Evolutionary conservation across 2,329 filamentous ascomycete species (phyloP), one percentile per base, ranked within the genome.

Genomic region (Lojkania enalia): DNA sequence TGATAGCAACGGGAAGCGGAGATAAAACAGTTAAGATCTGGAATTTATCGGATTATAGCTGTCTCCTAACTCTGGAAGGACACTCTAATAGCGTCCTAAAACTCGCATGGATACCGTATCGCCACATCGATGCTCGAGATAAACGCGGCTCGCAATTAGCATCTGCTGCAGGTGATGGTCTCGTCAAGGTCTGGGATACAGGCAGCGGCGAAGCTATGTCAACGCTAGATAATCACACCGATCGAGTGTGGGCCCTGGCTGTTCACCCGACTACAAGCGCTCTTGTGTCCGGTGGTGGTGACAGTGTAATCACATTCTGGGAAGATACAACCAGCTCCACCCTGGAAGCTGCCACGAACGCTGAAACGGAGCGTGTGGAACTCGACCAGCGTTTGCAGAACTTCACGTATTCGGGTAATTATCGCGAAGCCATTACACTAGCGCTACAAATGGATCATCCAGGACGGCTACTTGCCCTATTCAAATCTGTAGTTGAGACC

Each of bases 11-110:
- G 0, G 94, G 90, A 25, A 95, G 89, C 57, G 94, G 92, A 62
- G 94, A 99, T 71, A 96, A 96, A 73, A 97, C 90, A 0, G 82
- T 97, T 61, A 95, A 95, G 69, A 80, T 99, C 7, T 99, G 95
- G 95, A 96, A 83, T 66, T 76, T 99, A 50, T 81, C 86, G 2
- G 91, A 96, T 70, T 99, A 96, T 71, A 89, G 84, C 54, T 99
- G 94, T 70, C 75, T 99, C 35, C 80, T 92, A 45, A 97, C 94
- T 0, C 94, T 97, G 44, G 95, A 99, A 71, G 94, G 94, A 0
- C 94, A 99, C 70, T 92, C 90, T 4, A 95, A 97, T 73, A 96
- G 88, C 59, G 88, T 99, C 2, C 77, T 99, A 21, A 97, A 97
- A 71, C 88, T 96, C 2, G 81, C 88, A 3, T 99, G 94, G 94